Base-by-base conservation (phyloP, 2,329 filamentous ascomycete genomes). In the Sporothrix curviconia region DNA sequence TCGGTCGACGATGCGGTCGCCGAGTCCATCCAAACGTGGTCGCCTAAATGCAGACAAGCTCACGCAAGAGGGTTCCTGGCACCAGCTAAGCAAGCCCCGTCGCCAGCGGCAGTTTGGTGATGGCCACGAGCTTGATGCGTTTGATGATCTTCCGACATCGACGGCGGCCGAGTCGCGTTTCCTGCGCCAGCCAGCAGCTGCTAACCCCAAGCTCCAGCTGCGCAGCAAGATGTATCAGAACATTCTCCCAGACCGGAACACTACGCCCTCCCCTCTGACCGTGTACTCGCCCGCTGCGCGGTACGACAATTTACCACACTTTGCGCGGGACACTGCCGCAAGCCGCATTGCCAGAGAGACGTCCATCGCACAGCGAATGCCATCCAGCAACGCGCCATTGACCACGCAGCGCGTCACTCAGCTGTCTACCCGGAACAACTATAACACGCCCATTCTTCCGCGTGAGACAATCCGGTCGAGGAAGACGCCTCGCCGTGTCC, bases 101-200 rank as follows among this genome's bases (percentile, higher is more conserved):
- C 79, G 84, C 40, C 77, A 78, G 59, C 81, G 85, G 46, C 84
- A 89, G 65, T 99, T 95, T 73, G 94, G 94, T 12, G 90, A 96
- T 70, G 94, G 94, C 15, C 88, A 87, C 60, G 94, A 99, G 71
- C 78, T 99, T 34, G 92, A 97, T 64, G 85, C 82, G 2, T 97
- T 99, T 69, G 94, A 99, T 69, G 94, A 99, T 71, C 76, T 99
- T 57, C 92, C 92, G 1, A 97, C 92, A 0, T 96, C 92, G 15
- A 84, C 81, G 12, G 83, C 87, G 60, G 81, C 84, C 14, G 94
- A 99, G 72, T 90, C 85, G 61, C 88, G 84, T 65, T 99, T 84
- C 67, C 78, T 91, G 61, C 95, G 92, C 70, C 84, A 88, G 65
- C 92, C 94, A 3, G 76, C 86, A 39, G 83, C 81, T 47, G 80